Evolutionary conservation across 495 filamentous ascomycete genomes (phyloP).

Genomic region (Neurospora sp.): DNA sequence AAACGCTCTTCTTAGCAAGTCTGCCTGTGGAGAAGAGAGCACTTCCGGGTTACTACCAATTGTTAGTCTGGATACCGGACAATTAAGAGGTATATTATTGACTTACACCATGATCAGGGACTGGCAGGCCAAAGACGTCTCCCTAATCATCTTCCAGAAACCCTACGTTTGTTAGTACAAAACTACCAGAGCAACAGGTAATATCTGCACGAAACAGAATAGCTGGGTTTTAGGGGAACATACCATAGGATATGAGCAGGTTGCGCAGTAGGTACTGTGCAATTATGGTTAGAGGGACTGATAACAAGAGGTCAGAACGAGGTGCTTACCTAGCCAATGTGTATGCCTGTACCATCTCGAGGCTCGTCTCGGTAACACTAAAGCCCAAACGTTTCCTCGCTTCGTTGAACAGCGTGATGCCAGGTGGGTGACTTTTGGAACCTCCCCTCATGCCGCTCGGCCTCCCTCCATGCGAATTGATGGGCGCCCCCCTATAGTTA

Average conservation of each 20-base stretch:
- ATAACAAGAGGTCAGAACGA: not conserved
- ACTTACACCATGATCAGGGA: slow-evolving; percentile 39
- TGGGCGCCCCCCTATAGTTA: slow-evolving; percentile 32
- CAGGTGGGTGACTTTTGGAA: slow-evolving; percentile 37
- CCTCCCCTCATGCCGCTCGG: slow-evolving; percentile 45
- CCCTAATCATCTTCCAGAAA: slow-evolving; percentile 45
- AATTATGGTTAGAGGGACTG: not conserved
- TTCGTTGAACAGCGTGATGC: slow-evolving; percentile 49
- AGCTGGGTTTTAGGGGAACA: not conserved
- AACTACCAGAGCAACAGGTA: not conserved
- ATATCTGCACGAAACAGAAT: not conserved
- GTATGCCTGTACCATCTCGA: slow-evolving; percentile 48
- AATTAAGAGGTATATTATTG: not conserved
- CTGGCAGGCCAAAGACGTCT: slow-evolving; percentile 43
- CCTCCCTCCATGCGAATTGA: slow-evolving; percentile 32
- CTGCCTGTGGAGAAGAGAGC: slow-evolving; percentile 35
- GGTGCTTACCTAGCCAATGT: slow-evolving; percentile 39
- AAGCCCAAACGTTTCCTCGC: slow-evolving; percentile 49
- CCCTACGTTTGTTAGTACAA: slow-evolving; percentile 31
- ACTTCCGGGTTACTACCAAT: slow-evolving; percentile 32
- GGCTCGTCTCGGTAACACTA: slow-evolving; percentile 39
- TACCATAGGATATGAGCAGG: slow-evolving; percentile 41
- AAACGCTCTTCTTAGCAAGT: slow-evolving; percentile 43
- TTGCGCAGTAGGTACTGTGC: slow-evolving; percentile 41
- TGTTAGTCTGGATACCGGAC: slow-evolving; percentile 5